Conservation (phyloP, 345 rosid species). For the Conringia planisiliqua region DNA sequence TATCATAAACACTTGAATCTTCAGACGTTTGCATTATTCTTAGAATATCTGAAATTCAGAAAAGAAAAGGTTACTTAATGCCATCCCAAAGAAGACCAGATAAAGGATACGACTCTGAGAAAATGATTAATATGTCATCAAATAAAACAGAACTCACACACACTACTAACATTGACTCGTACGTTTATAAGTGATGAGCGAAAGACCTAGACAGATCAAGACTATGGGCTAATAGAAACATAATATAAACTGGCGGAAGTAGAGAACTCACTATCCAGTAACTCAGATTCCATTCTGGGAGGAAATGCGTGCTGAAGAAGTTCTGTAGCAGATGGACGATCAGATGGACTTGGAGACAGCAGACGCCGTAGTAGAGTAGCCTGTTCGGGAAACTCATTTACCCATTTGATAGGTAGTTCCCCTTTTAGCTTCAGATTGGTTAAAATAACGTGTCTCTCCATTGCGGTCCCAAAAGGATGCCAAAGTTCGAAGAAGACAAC, state of each 20-base stretch:
- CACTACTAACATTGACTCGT: not conserved
- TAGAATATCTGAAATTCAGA: slow-evolving; percentile 59
- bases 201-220: slow-evolving; percentile 1
- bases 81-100: not conserved
- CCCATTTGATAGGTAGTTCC: slow-evolving; percentile 77
- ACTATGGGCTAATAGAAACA: not conserved
- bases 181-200: not conserved
- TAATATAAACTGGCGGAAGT: not conserved
- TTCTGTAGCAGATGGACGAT: slow-evolving; percentile 92
- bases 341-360: slow-evolving; percentile 94
- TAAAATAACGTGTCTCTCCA: slow-evolving; percentile 78
- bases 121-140: too few species aligned
- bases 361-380: slow-evolving; percentile 65
- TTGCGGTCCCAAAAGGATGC: slow-evolving; percentile 92
- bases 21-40: slow-evolving; percentile 83
- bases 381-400: slow-evolving; percentile 81
- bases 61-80: slow-evolving; percentile 31
- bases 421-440: slow-evolving; percentile 85
- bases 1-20: slow-evolving; percentile 81
- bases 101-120: not conserved
- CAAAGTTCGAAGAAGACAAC: slow-evolving; percentile 93
- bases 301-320: slow-evolving; percentile 82
- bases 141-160: not conserved
- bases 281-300: slow-evolving; percentile 86
- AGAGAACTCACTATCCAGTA: slow-evolving; percentile 69